These are phyloP conservation scores for Ettlia oleoabundans DNA, from an alignment of 139 green algal genomes.

Conservation along the genomic window DNA sequence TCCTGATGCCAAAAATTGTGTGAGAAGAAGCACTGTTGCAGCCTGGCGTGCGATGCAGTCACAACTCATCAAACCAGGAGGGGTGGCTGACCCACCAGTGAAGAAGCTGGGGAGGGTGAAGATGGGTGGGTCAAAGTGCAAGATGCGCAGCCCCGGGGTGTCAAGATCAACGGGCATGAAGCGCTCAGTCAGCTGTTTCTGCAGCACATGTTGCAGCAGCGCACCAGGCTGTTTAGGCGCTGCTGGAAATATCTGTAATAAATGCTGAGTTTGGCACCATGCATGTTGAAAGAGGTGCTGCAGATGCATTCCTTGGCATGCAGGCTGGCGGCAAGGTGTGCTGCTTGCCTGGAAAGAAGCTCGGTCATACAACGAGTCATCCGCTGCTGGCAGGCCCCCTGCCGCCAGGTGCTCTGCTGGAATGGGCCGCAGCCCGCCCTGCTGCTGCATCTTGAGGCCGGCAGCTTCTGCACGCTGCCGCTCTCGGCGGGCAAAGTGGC, in stretches of 20 bases:
- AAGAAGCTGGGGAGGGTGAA: slow-evolving; percentile 48
- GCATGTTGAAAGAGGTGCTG: too few species aligned
- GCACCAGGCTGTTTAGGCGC: too few species aligned
- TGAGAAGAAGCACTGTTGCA: too few species aligned
- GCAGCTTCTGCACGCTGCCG: slow-evolving; percentile 3
- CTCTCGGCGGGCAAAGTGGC: slow-evolving; percentile 46
- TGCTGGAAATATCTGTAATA: not conserved
- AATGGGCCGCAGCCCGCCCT: slow-evolving; percentile 7
- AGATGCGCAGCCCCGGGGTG: slow-evolving; percentile 53
- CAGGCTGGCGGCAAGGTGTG: not conserved
- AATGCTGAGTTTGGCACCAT: too few species aligned
- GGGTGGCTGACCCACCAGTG: not conserved
- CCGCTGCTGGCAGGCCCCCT: slow-evolving; percentile 38
- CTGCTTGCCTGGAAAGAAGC: slow-evolving; percentile 9
- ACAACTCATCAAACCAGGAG: too few species aligned
- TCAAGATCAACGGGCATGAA: slow-evolving; percentile 65
- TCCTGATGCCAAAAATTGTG: too few species aligned
- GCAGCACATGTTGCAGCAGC: slow-evolving; percentile 2
- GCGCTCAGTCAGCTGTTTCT: slow-evolving; percentile 19
- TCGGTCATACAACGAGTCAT: slow-evolving; percentile 36
- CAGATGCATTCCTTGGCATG: too few species aligned
- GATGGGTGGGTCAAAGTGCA: slow-evolving; percentile 70
- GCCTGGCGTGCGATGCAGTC: too few species aligned
- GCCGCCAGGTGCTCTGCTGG: slow-evolving; percentile 18
- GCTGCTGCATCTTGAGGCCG: not conserved